These are phyloP conservation scores for Triglochin maritima DNA, from an alignment of 106 monocot species.

Conservation along the genomic window DNA sequence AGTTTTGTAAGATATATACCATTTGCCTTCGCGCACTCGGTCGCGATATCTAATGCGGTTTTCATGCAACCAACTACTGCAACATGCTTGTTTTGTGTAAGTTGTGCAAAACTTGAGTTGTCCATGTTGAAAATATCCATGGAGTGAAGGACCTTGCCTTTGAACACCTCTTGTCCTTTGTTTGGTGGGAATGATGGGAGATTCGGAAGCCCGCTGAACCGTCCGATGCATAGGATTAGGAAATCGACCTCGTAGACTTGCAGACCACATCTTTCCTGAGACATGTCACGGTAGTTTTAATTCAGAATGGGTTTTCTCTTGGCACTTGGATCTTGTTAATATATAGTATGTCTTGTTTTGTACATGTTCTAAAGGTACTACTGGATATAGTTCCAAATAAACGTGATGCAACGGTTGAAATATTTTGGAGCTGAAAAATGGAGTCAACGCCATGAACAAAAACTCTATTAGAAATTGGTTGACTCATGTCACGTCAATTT, in stretches of 20 bases:
- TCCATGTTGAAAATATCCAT: slow-evolving; percentile 16
- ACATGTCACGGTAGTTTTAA: no score
- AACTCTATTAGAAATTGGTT: no score
- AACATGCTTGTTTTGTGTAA: slow-evolving; percentile 5
- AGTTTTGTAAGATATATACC: not conserved
- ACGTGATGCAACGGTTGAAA: no score
- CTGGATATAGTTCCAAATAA: no score
- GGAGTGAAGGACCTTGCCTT: slow-evolving; percentile 13
- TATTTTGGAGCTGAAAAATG: no score
- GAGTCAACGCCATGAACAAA: no score
- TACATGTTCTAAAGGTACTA: no score
- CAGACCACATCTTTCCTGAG: no score
- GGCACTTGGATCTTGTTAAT: no score
- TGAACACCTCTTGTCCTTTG: slow-evolving; percentile 5
- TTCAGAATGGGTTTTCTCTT: no score
- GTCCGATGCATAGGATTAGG: slow-evolving; percentile 7
- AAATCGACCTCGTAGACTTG: slow-evolving; percentile 5
- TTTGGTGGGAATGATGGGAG: slow-evolving; percentile 9
- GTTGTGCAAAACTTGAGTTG: not conserved
- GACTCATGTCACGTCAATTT: no score
- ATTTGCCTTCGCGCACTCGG: slow-evolving; percentile 13
- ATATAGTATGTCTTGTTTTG: no score
- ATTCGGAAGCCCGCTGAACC: slow-evolving; percentile 8
- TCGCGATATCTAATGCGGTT: slow-evolving; percentile 13
- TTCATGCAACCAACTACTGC: slow-evolving; percentile 6